These are phyloP conservation scores for Cystobasidium pallidum DNA, from an alignment of 1,284 basidiomycete genomes.

Conservation along the genomic window DNA sequence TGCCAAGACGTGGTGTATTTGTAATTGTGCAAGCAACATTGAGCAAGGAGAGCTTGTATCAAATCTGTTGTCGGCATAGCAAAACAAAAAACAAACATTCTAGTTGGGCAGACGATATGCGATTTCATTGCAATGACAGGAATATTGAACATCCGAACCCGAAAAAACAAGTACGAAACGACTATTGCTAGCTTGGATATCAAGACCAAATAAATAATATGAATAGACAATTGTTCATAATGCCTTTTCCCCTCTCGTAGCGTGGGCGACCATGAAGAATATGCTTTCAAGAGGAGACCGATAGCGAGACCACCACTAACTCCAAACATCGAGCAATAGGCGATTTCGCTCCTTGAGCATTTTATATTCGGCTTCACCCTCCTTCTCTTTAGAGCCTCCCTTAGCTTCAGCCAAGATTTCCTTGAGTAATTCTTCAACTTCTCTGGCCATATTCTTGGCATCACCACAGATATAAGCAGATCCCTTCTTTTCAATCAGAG, in stretches of 20 bases:
- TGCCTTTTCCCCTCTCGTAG: no score
- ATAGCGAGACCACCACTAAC: conserved; percentile 5
- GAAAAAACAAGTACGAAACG: conserved; percentile 1
- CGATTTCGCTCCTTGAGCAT: conserved; percentile 42
- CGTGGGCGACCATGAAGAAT: no score
- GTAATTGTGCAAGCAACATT: no score
- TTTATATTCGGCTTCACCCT: conserved; percentile 44
- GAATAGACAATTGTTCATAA: no score
- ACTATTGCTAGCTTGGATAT: conserved; percentile 1
- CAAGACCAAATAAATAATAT: neutral
- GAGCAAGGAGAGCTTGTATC: no score
- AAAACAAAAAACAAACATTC: no score
- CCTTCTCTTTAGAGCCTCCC: conserved; percentile 63
- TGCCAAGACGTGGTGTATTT: no score
- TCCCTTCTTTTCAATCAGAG: conserved; percentile 88
- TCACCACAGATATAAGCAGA: conserved; percentile 90
- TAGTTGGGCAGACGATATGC: neutral
- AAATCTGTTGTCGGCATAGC: no score
- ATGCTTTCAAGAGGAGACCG: no score
- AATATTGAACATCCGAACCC: conserved; percentile 7
- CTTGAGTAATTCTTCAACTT: conserved; percentile 84
- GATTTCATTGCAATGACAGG: neutral
- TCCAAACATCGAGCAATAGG: conserved; percentile 39
- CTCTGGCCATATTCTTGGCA: conserved; percentile 92
- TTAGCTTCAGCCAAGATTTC: conserved; percentile 90